Evolutionary conservation across 441 rosid genomes (phyloP), one percentile per base, ranked within the genome.

Genomic region (Populus hybrid): DNA sequence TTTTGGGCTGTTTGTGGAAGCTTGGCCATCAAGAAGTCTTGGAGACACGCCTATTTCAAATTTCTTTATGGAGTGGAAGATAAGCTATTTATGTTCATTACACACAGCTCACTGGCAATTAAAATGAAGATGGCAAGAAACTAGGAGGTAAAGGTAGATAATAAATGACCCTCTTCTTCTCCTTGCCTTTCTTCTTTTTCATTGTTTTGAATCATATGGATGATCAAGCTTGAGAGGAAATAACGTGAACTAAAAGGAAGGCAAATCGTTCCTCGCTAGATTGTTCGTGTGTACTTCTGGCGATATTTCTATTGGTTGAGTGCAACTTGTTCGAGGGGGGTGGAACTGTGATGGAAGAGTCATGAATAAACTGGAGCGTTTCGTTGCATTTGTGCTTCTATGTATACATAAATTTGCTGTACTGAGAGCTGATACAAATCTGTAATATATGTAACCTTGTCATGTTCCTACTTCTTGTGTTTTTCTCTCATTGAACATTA

Each of bases 1-100:
- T 79, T 81, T 65, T 30, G 78, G 82, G 86, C 7, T 59, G 73
- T 81, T 4, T 81, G 82, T 78, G 75, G 82, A 28, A 73, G 72
- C 57, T 73, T 84, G 68, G 63, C 50, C 14, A 24, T 81, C 10
- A 81, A 81, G 30, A 50, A 40, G 38, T 76, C 84, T 11, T 81
- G 84, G 82, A 78, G 77, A 50, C 40, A 10, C 30, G 77, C 74
- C 11, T 78, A 71, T 36, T 78, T 72, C 54, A 30, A 32, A 14
- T 75, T 78, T 34, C 35, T 82, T 4, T 38, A 78, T 50, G 70
- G 69, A 6, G 57, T 4, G 54, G 67, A 42, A 59, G 79, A 77
- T 30, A 54, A 46, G 68, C 2, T 75, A 11, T 28, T 24, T 76
- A 34, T 65, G 20, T n/a, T 20, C 69, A 8, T 73, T 21, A 57